Base-by-base conservation (phyloP, 768 basidiomycete genomes). In the Nevesoporus exiguus region DNA sequence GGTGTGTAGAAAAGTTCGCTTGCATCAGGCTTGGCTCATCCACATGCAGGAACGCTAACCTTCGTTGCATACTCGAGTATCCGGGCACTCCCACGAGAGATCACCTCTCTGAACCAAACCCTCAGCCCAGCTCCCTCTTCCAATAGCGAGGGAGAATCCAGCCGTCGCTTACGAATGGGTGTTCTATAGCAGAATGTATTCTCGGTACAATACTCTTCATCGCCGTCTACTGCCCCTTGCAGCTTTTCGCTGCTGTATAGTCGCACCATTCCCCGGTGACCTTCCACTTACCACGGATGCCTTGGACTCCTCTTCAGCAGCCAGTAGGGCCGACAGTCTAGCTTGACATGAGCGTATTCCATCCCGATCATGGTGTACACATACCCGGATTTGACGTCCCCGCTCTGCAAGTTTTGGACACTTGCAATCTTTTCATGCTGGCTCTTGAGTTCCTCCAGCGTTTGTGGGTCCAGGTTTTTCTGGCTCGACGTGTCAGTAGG, bases 381-480 rank as follows among this genome's bases (percentile, higher is more conserved):
- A 41, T 60, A 86, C 84, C 84, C 80, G 14, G 76, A 74, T 60
- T 79, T 82, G 57, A 83, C 59, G 58, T 87, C 84, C 17, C 84
- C 85, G 48, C 68, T 80, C 39, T 80, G 76, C 36, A 86, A 58
- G 60, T 66, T 80, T 59, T 86, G 86, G 25, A 82, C 66, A 34
- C 66, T 74, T n/a, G 74, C 64, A 62, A 84, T 70, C 66, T 78
- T 83, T 19, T 76, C 80, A 60, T 86, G 86, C 39, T 80, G 80
- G 57, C 73, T 77, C 56, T 81, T 81, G 55, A 88, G 75, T 46
- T 86, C 86, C 58, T 85, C 79, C 56, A 88, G 66, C 9, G 79
- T 70, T 62, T 85, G 83, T 1, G 86, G 86, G 61, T 90, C 89
- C 73, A 91, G 66, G 51, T 85, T 86, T 77, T 88, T 87, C 89